Conservation (phyloP, 2,329 filamentous ascomycete genomes). For the Fusarium poae region DNA sequence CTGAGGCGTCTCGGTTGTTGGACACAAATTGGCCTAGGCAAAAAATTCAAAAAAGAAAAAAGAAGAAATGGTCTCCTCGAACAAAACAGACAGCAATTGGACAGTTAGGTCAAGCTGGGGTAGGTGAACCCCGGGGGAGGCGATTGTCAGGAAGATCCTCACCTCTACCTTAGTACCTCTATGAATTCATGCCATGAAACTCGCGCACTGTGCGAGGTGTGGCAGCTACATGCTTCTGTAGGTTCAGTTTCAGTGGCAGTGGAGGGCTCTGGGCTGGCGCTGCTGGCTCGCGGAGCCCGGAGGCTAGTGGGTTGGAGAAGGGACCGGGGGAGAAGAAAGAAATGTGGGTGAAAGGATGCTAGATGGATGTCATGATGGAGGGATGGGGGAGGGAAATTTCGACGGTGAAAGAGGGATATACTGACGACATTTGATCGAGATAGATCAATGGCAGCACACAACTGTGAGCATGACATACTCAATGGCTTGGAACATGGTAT, state of each 20-base stretch:
- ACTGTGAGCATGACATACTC: neutral
- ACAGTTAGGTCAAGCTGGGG: constrained; percentile 37
- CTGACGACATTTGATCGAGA: constrained; percentile 29
- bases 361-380: constrained; percentile 39
- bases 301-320: constrained; percentile 35
- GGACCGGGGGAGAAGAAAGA: constrained; percentile 32
- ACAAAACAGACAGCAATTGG: constrained; percentile 40
- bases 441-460: constrained; percentile 20
- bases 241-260: constrained; percentile 13
- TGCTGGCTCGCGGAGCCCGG: constrained; percentile 28
- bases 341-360: constrained; percentile 41
- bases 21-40: constrained; percentile 18
- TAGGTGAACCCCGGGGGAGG: constrained; percentile 38
- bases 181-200: constrained; percentile 12
- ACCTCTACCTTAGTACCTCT: too few species aligned
- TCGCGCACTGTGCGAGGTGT: constrained; percentile 31
- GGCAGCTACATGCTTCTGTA: constrained; percentile 36
- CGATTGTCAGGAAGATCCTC: constrained; percentile 38
- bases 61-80: constrained; percentile 29
- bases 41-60: constrained; percentile 17
- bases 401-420: constrained; percentile 20
- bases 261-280: constrained; percentile 14
- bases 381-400: constrained; percentile 30
- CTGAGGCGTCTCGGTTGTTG: constrained; percentile 18
- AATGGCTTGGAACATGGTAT: neutral